Evolutionary conservation across 2,329 filamentous ascomycete genomes (phyloP), one percentile per base, ranked within the genome.

Genomic region (Pseudogymnoascus sp.): DNA sequence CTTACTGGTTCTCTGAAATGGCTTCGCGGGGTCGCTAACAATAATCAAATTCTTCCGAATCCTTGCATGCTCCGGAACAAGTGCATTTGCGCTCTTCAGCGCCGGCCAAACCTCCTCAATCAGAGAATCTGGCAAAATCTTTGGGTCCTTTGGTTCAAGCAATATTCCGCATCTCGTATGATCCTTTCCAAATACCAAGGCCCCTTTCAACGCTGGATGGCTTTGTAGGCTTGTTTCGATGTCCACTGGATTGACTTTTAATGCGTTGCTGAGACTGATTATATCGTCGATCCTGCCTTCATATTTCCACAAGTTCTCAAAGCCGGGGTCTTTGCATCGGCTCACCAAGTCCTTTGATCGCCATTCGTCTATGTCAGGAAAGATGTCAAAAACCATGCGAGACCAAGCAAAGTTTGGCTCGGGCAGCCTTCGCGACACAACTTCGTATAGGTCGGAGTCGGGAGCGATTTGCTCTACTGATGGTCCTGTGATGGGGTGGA

Each of bases 261-360:
- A 56, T 23, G 40, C 60, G 6, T 31, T 62, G 0, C 67, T 67
- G 5, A 69, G 61, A 1, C 65, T 53, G 18, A 69, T 64, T 2
- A 68, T 63, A 59, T 68, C 67, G 33, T 68, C 67, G 7, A 61
- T 40, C 53, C 66, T 62, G 21, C 65, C 65, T 14, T 62, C 63
- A 38, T 63, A 65, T 59, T 60, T 63, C 53, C 63, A 68, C 37
- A 66, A 28, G 14, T 65, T 56, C 8, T 56, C 47, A 18, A 33
- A 56, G 4, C 47, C 47, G 3, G 63, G 50, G 11, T 67, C 68
- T 4, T 62, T 50, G 59, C 63, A 67, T 4, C 60, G 56, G 7
- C 62, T 62, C 10, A 68, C 8, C 21, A 82, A 66, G 62, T 82
- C 80, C 40, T 76, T 77, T 5, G 76, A 79, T 6, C 74, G 71